Evolutionary conservation across 1,139 yeast genomes (phyloP), one percentile per base, ranked within the genome.

Genomic region (Wickerhamomyces sp.): DNA sequence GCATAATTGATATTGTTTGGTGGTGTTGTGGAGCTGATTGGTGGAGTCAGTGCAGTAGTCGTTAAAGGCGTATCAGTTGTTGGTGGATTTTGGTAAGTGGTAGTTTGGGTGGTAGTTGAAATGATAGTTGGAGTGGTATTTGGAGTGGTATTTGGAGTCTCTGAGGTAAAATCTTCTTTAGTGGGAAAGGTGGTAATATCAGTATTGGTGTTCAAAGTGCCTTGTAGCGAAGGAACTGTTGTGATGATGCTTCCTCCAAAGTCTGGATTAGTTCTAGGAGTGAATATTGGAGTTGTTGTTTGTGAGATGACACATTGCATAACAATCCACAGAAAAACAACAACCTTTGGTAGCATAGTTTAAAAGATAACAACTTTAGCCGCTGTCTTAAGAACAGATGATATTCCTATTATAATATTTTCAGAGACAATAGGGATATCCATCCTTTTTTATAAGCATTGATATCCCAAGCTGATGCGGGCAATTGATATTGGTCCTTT

Each of bases 161-260:
- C 17, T 15, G 36, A 18, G 36, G 4, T n/a, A 2, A 40, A 33
- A 5, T 24, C 14, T 2, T 49, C 48, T 30, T 44, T 34, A 6
- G 52, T 48, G 35, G 40, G 41, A 31, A 40, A 27, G 4, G 53
- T 50, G 36, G 4, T n/a, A 2, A 40, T 34, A 5, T 24, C 14
- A 2, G 50, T 50, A 31, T 44, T 34, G 7, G 52, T 48, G 35
- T 42, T 43, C 33, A 40, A 27, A 4, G 53, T 50, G 10, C 54
- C 53, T 16, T 31, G 35, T 13, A 49, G 39, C 3, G 44, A 40
- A 2, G 28, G 38, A 2, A 46, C 30, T 4, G 51, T 49, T 22
- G 55, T 51, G 40, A 49, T 48, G 19, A 45, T 38, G 3, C 37
- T 35, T 27, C 42, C 41, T n/a, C 39, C 42, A 35, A 51, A 49